Evolutionary conservation across 441 rosid species (phyloP), one percentile per base, ranked within the genome.

Genomic region (Biscutella laevigata): DNA sequence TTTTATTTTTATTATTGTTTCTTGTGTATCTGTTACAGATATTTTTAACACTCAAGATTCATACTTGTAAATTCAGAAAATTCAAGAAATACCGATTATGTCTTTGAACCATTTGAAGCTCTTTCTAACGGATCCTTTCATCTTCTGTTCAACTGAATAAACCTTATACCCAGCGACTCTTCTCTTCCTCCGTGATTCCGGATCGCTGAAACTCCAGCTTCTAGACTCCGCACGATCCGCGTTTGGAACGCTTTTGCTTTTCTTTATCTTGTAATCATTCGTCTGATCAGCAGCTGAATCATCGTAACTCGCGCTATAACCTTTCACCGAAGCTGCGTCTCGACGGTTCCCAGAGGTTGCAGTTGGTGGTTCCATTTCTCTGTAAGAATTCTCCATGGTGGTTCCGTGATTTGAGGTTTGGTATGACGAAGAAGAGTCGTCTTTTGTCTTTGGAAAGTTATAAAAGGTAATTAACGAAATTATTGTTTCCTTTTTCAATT

Each of bases 51-150:
- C 55, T 45, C 35, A 37, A 62, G 50, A 39, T 30, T 29, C n/a
- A n/a, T n/a, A n/a, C n/a, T n/a, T n/a, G n/a, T n/a, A n/a, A n/a
- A n/a, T n/a, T n/a, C n/a, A n/a, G n/a, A n/a, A 42, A 5, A 26
- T 0, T 57, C 43, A 66, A 53, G 61, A 59, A 38, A 53, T 59
- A 59, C 71, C 71, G 12, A 91, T 75, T 8, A 77, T 71, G 57
- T 83, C 76, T 69, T 88, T 91, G 80, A 91, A 73, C 98, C 98
- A 87, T 64, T 80, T 76, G 35, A 85, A 76, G 70, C 96, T 83
- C 61, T 87, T 91, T 68, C 78, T 78, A 7, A 91, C 35, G 56
- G 98, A 85, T 22, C 88, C 94, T 43, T 88, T 91, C 87, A 85
- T 75, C 68, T 85, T 91, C 15, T 94, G 94, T 62, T 91, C 94